Percentiles rank a stretch among this genome's conserved stretches.
Evolutionary conservation across 1,284 basidiomycete genomes (phyloP).

Genomic region (Cryptococcus sp.): DNA sequence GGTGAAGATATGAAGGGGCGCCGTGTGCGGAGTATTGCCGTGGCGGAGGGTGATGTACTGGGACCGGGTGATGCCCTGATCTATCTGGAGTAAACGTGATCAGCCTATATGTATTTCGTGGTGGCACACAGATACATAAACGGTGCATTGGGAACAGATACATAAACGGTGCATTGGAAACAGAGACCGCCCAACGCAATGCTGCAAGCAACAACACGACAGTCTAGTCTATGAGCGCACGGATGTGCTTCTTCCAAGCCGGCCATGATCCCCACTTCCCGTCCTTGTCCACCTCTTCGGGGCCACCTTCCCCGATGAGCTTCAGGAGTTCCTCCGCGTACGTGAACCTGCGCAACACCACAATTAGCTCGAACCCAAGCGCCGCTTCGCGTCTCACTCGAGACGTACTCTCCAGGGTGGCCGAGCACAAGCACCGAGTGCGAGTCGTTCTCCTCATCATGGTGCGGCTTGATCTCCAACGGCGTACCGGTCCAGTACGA

Average conservation of each 20-base stretch:
- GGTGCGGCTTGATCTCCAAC: constrained; percentile 7
- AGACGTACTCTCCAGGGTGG: constrained; percentile 17
- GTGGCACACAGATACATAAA: too few species aligned
- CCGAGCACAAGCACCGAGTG: constrained; percentile 13
- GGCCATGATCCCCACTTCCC: constrained; percentile 14
- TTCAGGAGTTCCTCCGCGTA: constrained; percentile 12
- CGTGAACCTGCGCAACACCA: constrained; percentile 2
- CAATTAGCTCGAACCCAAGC: not conserved
- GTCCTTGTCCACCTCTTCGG: constrained; percentile 7
- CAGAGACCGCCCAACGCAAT: not conserved
- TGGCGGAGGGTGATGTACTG: not conserved
- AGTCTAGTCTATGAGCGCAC: constrained; percentile 7
- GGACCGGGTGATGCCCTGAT: not conserved
- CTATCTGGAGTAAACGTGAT: not conserved
- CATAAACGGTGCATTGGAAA: not conserved
- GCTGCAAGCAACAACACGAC: not conserved
- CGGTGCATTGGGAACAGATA: too few species aligned
- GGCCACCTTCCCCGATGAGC: constrained; percentile 14
- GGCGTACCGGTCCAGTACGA: constrained; percentile 11
- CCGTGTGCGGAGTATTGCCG: not conserved
- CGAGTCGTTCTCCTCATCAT: constrained; percentile 14
- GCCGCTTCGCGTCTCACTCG: not conserved
- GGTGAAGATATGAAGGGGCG: not conserved
- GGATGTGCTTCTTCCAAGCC: constrained; percentile 14
- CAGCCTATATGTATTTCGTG: too few species aligned